Base-by-base conservation (phyloP, 164 flowering plant genomes). In the Stephania yunnanensis region DNA sequence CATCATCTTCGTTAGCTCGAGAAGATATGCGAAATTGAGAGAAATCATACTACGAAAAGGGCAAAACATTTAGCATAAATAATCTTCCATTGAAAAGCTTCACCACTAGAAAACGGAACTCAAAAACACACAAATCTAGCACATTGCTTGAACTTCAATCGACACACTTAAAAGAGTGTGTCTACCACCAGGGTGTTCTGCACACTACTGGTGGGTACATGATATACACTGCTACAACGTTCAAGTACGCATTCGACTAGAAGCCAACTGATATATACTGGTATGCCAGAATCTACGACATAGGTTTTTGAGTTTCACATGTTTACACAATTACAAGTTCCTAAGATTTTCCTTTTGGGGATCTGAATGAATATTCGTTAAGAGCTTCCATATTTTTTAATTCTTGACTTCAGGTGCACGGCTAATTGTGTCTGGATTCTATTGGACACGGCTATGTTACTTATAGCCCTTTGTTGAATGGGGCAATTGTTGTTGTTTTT, bases 391-490 rank as follows among this genome's bases (percentile, higher is more conserved):
- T 19, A 10, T 50, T 25, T 6, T 69, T 22, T 68, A 71, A 70
- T 61, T 73, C n/a, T 69, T 63, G 75, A 12, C 50, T 71, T 76
- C 81, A 93, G 98, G 98, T 93, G 98, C 72, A 92, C 98, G 68
- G 99, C 99, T 85, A 98, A 96, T 78, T 96, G 99, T 86, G 99
- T 98, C 80, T 93, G 99, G 99, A 96, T 96, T n/a, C n/a, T 80
- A 94, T 98, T 71, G 98, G 98, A 70, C 99, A 96, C 80, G 94
- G 98, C 81, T 96, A 92, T 84, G 95, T 96, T 68, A 89, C 99
- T 31, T 96, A 94, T 81, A 98, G 99, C 77, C 99, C 99, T 42
- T n/a, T 96, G 84, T 88, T 96, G 19, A 48, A 25, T 25, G 25
- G 25, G 25, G 25, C 25, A 25, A 25, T 0, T 0, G 25, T 25